Evolutionary conservation across 352 stramenopile species (phyloP).

Genomic region (Pythium monospermum): DNA sequence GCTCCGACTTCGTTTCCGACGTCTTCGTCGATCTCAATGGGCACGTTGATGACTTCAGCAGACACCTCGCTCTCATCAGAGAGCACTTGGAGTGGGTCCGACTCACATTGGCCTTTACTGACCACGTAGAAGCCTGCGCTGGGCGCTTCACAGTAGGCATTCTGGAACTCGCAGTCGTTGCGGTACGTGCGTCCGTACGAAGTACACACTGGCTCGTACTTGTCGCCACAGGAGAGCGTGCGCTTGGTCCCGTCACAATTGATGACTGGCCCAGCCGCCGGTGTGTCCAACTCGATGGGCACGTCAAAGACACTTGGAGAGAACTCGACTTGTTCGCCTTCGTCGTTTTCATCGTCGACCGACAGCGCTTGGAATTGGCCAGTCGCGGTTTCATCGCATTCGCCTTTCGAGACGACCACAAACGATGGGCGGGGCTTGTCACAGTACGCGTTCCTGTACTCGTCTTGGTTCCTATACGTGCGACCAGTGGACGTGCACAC

Average conservation of each 20-base stretch:
- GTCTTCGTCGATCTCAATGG: conserved; percentile 13
- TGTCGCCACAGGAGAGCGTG: background rate
- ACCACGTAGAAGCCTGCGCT: background rate
- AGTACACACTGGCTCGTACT: conserved; percentile 3
- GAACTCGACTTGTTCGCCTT: too few species aligned
- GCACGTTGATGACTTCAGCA: conserved; percentile 5
- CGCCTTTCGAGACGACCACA: too few species aligned
- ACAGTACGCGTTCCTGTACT: too few species aligned
- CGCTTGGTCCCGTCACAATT: conserved; percentile 1
- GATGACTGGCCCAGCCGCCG: conserved; percentile 6
- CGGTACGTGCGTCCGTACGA: conserved; percentile 6
- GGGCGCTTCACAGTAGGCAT: conserved; percentile 4
- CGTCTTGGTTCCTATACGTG: too few species aligned
- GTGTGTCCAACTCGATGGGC: background rate
- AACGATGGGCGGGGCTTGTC: too few species aligned
- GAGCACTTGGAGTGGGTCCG: too few species aligned
- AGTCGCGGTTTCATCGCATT: too few species aligned
- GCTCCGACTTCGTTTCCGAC: too few species aligned
- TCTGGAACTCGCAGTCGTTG: conserved; percentile 4
- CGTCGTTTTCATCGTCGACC: too few species aligned
- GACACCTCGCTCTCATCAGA: too few species aligned
- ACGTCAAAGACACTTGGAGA: background rate
- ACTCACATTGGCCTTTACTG: background rate
- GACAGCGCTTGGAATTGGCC: too few species aligned
- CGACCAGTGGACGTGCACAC: too few species aligned